A percentile compares a stretch with the other conserved stretches of the same genome.
phyloP scores from a whole-genome alignment of 129 eudicot species.

The Deinandra increscens region DNA sequence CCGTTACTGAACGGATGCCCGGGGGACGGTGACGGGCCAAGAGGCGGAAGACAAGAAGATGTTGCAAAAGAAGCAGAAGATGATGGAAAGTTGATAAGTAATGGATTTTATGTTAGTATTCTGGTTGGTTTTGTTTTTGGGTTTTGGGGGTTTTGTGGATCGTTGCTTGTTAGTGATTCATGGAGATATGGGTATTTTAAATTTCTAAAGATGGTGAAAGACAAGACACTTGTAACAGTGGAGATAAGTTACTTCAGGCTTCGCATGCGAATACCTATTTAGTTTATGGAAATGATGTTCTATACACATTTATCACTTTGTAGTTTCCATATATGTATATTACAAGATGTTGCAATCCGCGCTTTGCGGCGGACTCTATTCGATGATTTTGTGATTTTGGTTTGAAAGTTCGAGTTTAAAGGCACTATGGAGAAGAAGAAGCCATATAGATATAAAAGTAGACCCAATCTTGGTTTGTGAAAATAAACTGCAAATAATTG shows the following conservation, averaged over 20 bases:
- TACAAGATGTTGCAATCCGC: too few relatives aligned
- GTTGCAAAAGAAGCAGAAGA: not conserved
- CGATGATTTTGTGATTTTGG: too few relatives aligned
- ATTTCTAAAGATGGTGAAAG: not conserved
- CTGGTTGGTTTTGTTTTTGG: constrained; percentile 35
- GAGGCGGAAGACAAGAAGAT: not conserved
- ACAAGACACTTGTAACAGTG: constrained; percentile 6
- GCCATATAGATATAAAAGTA: too few relatives aligned
- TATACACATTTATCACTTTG: not conserved
- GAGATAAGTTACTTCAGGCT: constrained; percentile 4
- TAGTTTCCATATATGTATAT: too few relatives aligned
- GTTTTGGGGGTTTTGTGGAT: constrained; percentile 32
- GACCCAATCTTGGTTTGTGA: too few relatives aligned
- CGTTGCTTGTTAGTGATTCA: constrained; percentile 13
- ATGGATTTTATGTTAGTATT: constrained; percentile 25
- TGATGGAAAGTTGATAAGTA: constrained; percentile 11
- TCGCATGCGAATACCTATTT: not conserved
- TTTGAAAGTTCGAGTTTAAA: too few relatives aligned
- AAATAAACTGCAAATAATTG: too few relatives aligned
- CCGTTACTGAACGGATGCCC: constrained; percentile 37
- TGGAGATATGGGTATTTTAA: constrained; percentile 22
- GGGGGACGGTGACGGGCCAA: constrained; percentile 13
- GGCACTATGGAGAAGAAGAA: too few relatives aligned
- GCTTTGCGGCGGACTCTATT: too few relatives aligned
- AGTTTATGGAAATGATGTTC: not conserved